These are phyloP conservation scores for Aspergillus diversus DNA, from an alignment of 495 filamentous ascomycete species.

Conservation along the genomic window DNA sequence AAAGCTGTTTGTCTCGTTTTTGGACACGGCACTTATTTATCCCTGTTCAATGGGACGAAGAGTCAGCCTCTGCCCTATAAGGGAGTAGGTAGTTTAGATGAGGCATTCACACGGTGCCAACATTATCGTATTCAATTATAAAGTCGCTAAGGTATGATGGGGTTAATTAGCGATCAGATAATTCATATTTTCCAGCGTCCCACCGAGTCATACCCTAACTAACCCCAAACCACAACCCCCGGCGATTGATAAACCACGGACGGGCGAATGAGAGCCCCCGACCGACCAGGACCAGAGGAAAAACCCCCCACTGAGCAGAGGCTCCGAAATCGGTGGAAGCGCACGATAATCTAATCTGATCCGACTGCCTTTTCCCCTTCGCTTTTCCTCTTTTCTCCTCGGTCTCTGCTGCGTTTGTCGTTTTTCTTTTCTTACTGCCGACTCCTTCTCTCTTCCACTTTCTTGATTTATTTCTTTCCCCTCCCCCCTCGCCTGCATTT, in stretches of 20 bases:
- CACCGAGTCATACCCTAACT: slow-evolving; percentile 8
- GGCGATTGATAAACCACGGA: slow-evolving; percentile 21
- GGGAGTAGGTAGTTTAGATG: no score
- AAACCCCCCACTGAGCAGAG: not conserved
- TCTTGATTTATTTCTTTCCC: slow-evolving; percentile 16
- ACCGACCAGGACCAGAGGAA: not conserved
- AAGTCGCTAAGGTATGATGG: no score
- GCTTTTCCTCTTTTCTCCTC: slow-evolving; percentile 18
- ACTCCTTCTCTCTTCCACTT: slow-evolving; percentile 16
- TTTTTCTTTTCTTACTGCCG: slow-evolving; percentile 21
- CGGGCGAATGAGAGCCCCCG: slow-evolving; percentile 17
- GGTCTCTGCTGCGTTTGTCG: slow-evolving; percentile 20
- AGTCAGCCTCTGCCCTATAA: no score
- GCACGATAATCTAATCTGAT: slow-evolving; percentile 51
- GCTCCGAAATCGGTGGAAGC: slow-evolving; percentile 34
- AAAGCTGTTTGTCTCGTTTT: no score
- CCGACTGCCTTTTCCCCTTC: slow-evolving; percentile 40
- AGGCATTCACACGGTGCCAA: no score
- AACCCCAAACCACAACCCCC: not conserved
- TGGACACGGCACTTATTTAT: no score
- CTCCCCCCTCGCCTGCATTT: not conserved
- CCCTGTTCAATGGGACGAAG: no score
- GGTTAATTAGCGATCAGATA: no score
- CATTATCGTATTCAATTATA: no score
- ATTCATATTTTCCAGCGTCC: not conserved